Conservation (phyloP, 2,329 filamentous ascomycete genomes). For the Paracorniculantispora psalliotae region DNA sequence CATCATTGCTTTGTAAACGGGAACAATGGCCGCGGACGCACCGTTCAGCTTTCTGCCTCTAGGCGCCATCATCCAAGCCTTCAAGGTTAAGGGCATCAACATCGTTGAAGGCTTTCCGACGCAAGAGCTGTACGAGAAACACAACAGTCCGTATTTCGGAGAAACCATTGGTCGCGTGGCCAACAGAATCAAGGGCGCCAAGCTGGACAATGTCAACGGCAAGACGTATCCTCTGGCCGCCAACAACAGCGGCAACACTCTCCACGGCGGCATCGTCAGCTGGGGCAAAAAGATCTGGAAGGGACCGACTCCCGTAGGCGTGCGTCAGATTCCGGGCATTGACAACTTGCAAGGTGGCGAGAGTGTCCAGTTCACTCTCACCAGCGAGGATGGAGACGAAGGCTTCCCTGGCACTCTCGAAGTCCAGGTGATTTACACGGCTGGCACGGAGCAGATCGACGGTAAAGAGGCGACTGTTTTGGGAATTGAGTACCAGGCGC, state of each 20-base stretch:
- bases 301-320: conserved; percentile 60
- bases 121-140: conserved; percentile 65
- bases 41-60: conserved; percentile 65
- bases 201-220: conserved; percentile 67
- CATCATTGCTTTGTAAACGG: neutral
- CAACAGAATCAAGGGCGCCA: conserved; percentile 72
- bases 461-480: conserved; percentile 65
- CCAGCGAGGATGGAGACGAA: conserved; percentile 78
- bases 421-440: conserved; percentile 71
- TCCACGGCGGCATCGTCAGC: conserved; percentile 68
- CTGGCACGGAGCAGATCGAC: conserved; percentile 59
- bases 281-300: conserved; percentile 80
- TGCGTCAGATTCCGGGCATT: conserved; percentile 44
- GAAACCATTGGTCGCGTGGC: conserved; percentile 84
- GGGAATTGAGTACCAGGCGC: conserved; percentile 84
- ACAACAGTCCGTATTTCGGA: conserved; percentile 81
- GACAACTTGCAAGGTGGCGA: conserved; percentile 55
- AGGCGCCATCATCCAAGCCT: conserved; percentile 75
- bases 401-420: conserved; percentile 85
- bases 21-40: conserved; percentile 31
- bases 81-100: conserved; percentile 72
- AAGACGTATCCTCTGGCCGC: conserved; percentile 63
- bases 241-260: conserved; percentile 73
- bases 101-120: conserved; percentile 84
- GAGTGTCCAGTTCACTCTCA: conserved; percentile 59